These are phyloP conservation scores for Mortierella sp. DNA, from an alignment of 371 early-diverging fungal species.

Conservation along the genomic window DNA sequence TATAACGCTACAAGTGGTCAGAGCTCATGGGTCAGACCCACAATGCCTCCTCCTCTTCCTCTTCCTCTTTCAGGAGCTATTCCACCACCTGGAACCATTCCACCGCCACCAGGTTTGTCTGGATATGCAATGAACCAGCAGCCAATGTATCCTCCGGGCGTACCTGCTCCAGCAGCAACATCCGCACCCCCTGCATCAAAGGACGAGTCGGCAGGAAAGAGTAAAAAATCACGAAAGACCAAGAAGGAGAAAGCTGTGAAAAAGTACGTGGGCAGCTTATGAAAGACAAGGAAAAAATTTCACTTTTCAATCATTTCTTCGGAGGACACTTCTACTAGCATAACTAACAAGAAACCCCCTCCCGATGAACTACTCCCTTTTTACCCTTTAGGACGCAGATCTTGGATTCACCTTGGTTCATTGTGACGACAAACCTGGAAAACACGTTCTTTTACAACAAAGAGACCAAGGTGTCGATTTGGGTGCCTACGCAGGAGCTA, in stretches of 20 bases:
- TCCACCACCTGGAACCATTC: background rate
- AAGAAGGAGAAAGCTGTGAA: slow-evolving; percentile 56
- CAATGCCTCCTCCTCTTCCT: slow-evolving; percentile 29
- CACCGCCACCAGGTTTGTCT: slow-evolving; percentile 32
- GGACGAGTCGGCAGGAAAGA: slow-evolving; percentile 37
- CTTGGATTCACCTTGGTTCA: slow-evolving; percentile 79
- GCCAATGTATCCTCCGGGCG: slow-evolving; percentile 27
- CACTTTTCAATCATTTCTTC: no score
- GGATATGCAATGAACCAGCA: slow-evolving; percentile 26
- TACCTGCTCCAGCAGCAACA: slow-evolving; percentile 15
- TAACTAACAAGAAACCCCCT: no score
- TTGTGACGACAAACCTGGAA: slow-evolving; percentile 76
- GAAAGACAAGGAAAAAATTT: background rate
- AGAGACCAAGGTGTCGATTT: slow-evolving; percentile 72
- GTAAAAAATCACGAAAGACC: slow-evolving; percentile 52
- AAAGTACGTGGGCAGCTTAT: slow-evolving; percentile 22
- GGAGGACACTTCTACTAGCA: no score
- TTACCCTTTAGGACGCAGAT: slow-evolving; percentile 70
- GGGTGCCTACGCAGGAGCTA: slow-evolving; percentile 74
- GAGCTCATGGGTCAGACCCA: slow-evolving; percentile 69
- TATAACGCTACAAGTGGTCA: slow-evolving; percentile 65
- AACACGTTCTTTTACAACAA: slow-evolving; percentile 83
- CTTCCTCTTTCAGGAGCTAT: background rate
- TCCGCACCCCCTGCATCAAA: background rate
- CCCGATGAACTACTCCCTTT: background rate